Evolutionary conservation across 2,329 filamentous ascomycete species (phyloP), one percentile per base, ranked within the genome.

Genomic region (Colletotrichum euphorbiae): DNA sequence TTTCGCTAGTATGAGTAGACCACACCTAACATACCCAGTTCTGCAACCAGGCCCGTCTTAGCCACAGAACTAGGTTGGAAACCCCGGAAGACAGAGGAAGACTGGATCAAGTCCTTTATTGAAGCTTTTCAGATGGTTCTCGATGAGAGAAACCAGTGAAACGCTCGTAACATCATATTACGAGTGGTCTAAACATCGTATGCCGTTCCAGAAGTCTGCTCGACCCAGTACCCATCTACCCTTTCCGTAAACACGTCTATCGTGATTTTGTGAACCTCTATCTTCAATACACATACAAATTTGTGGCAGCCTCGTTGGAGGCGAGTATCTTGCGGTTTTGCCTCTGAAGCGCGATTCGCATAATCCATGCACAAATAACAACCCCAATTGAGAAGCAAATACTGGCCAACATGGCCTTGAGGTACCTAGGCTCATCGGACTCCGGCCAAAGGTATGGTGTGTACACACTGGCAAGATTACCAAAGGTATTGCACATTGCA

Each of bases 311-410:
- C 0, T 70, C 69, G 19, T 75, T 72, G 3, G 62, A 51, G 42
- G 65, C 69, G 13, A 72, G 51, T 3, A 72, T 72, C 73, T 77
- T 78, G 62, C 73, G 75, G 64, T 82, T 82, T 57, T 75, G 72
- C 24, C 75, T 73, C 65, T 75, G 76, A 59, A 82, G 72, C 58
- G 75, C 73, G 11, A 77, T 38, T 52, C 73, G 74, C 71, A 81
- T 74, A 2, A 77, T 50, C 80, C 79, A 82, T 4, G 79, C 80
- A 50, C 73, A 72, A 3, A 76, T 70, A 40, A 77, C 76, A 0
- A 80, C 80, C 5, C 78, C 74, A 5, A 76, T 74, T 28, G 74
- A 77, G 46, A 74, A 73, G 0, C 54, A 71, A 11, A 71, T 72
- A 56, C 72, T 73, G 3, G 70, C 67, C 19, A 70, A 42, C 71